A percentile compares a stretch with the other conserved stretches of the same genome.
phyloP scores from a whole-genome alignment of 352 stramenopile species.

The Globisporangium emineosum region DNA sequence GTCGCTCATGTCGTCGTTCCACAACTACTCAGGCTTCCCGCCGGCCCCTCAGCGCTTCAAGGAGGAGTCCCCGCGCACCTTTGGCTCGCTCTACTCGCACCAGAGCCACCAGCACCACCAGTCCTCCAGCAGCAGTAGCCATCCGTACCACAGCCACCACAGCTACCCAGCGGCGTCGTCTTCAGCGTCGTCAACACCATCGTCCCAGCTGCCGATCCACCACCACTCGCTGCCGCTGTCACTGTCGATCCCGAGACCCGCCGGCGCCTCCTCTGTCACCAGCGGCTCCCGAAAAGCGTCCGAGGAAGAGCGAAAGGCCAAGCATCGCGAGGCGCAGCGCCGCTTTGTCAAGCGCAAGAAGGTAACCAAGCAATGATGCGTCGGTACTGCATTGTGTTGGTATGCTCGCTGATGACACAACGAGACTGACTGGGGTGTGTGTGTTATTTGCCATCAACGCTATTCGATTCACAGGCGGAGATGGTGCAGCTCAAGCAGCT shows the following conservation, averaged over 20 bases:
- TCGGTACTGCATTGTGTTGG: neutral
- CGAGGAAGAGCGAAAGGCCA: conserved; percentile 52
- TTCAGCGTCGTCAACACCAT: neutral
- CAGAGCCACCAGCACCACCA: neutral
- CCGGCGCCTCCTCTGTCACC: neutral
- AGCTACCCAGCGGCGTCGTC: neutral
- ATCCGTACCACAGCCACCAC: neutral
- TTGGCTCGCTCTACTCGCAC: conserved; percentile 16
- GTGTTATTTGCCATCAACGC: neutral
- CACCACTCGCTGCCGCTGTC: conserved; percentile 19
- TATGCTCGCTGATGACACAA: neutral
- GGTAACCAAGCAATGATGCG: conserved; percentile 13
- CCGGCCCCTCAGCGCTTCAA: conserved; percentile 16
- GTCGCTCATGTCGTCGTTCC: conserved; percentile 17
- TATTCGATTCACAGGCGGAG: conserved; percentile 9
- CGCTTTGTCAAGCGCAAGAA: conserved; percentile 55
- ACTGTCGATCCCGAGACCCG: conserved; percentile 15
- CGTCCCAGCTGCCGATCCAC: conserved; percentile 8
- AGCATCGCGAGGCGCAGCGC: conserved; percentile 49
- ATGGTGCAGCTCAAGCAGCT: conserved; percentile 25
- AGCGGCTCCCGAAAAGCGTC: conserved; percentile 20
- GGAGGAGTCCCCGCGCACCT: conserved; percentile 19
- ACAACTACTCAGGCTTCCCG: conserved; percentile 17
- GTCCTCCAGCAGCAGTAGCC: neutral
- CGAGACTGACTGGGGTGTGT: neutral